Conservation (phyloP, 2,329 filamentous ascomycete genomes). For the Lecanoromycetidae sp. region DNA sequence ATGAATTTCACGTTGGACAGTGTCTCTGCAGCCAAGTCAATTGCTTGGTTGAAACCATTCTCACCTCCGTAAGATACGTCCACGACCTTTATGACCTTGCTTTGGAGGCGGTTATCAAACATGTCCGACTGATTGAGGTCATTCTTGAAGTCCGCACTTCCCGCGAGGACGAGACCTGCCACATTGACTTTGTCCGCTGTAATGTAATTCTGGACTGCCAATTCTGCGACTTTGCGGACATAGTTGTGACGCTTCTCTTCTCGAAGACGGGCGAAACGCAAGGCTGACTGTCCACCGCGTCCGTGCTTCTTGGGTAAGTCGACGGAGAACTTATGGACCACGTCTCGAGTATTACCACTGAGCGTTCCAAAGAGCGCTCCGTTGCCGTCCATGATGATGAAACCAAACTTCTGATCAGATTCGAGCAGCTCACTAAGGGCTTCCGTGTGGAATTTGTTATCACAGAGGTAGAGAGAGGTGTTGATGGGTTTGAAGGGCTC, state of each 20-base stretch:
- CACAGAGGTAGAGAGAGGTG: slow-evolving; percentile 95
- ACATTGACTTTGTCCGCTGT: slow-evolving; percentile 98
- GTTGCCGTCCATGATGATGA: slow-evolving; percentile 99
- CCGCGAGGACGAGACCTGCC: slow-evolving; percentile 84
- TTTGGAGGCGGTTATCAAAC: slow-evolving; percentile 81
- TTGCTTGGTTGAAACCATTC: slow-evolving; percentile 99
- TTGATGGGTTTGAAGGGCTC: slow-evolving; percentile 99
- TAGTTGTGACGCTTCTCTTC: slow-evolving; percentile 99
- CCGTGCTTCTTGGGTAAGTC: slow-evolving; percentile 99
- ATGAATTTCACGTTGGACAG: slow-evolving; percentile 99
- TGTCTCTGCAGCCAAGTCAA: slow-evolving; percentile 88
- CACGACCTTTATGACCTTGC: slow-evolving; percentile 98
- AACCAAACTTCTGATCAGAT: slow-evolving; percentile 97
- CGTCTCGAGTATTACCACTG: slow-evolving; percentile 91
- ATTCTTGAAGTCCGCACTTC: slow-evolving; percentile 99
- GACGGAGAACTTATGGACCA: slow-evolving; percentile 96
- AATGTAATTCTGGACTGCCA: slow-evolving; percentile 98
- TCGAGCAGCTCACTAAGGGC: slow-evolving; percentile 92
- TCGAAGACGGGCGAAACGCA: slow-evolving; percentile 98
- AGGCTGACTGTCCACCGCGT: slow-evolving; percentile 97
- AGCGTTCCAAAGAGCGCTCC: slow-evolving; percentile 93
- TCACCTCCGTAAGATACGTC: slow-evolving; percentile 98
- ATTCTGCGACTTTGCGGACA: slow-evolving; percentile 93
- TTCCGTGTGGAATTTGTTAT: slow-evolving; percentile 99
- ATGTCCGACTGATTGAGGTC: slow-evolving; percentile 95